A percentile compares a stretch with the other conserved stretches of the same genome.
phyloP scores from a whole-genome alignment of 1,284 basidiomycete genomes.

The Ganoderma leucocontextum region DNA sequence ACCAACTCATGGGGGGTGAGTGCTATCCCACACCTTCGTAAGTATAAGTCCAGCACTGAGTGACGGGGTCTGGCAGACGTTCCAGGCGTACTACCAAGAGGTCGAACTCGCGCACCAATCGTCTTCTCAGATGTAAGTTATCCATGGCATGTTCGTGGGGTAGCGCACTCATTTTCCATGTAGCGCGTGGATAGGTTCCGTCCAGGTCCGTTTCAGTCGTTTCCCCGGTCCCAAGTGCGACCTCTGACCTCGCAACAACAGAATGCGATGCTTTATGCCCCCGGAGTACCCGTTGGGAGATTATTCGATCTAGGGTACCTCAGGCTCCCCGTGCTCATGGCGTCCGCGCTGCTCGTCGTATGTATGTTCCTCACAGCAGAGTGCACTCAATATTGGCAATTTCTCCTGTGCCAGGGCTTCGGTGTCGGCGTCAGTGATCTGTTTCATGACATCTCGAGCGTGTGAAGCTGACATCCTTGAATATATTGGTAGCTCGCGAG shows the following conservation, averaged over 20 bases:
- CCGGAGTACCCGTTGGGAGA: not conserved
- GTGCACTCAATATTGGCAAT: not conserved
- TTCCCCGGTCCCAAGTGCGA: not conserved
- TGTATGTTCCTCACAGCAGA: not conserved
- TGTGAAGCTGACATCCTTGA: not conserved
- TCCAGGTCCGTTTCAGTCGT: not conserved
- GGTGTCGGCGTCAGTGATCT: not conserved
- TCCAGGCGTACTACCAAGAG: slow-evolving; percentile 1
- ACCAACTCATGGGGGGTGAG: not conserved
- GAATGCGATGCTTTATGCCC: not conserved
- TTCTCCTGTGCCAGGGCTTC: not conserved
- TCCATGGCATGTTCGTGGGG: too few species aligned
- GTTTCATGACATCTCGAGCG: not conserved
- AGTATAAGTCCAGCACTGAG: not conserved
- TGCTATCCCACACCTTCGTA: not conserved
- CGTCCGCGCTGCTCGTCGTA: not conserved
- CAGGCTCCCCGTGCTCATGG: not conserved
- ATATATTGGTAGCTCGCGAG: not conserved
- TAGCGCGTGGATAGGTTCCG: slow-evolving; percentile 3
- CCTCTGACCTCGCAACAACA: not conserved
- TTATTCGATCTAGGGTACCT: not conserved
- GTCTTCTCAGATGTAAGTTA: not conserved
- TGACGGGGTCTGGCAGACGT: not conserved
- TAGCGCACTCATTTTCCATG: not conserved
- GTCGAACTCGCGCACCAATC: not conserved